Conservation (phyloP, 1,284 basidiomycete genomes). For the Rhodotorula sp. region DNA sequence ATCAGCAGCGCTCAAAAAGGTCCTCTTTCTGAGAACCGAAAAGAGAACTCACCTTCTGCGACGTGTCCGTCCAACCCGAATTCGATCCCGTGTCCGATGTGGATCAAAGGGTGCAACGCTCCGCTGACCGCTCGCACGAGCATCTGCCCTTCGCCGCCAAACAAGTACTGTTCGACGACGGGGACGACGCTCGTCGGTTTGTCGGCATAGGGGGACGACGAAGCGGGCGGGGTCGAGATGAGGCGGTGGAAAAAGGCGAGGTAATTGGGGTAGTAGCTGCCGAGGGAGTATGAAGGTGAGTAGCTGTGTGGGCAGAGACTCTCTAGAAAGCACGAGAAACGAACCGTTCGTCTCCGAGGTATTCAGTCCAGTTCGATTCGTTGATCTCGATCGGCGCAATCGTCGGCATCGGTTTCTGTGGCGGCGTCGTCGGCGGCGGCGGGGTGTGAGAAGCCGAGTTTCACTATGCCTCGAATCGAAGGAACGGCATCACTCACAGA, state of each 20-base stretch:
- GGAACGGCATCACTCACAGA: not conserved
- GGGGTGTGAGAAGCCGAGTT: too few species aligned
- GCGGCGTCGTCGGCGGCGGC: too few species aligned
- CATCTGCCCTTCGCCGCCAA: conserved; percentile 41
- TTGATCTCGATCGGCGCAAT: conserved; percentile 34
- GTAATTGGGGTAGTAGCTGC: conserved; percentile 43
- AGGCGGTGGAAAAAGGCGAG: conserved; percentile 42
- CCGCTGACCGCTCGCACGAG: conserved; percentile 45
- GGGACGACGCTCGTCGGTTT: conserved; percentile 29
- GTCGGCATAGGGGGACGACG: conserved; percentile 21
- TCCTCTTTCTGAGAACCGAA: not conserved
- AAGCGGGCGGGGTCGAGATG: conserved; percentile 20
- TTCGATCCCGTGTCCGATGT: conserved; percentile 48
- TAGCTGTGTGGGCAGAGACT: too few species aligned
- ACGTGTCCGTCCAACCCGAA: conserved; percentile 42
- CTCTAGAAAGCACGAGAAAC: too few species aligned
- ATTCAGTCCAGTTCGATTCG: conserved; percentile 41
- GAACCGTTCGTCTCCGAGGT: conserved; percentile 42
- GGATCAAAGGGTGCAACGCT: conserved; percentile 48
- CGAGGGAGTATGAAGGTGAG: not conserved
- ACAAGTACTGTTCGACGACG: conserved; percentile 42
- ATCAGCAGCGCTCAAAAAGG: not conserved
- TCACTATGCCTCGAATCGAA: too few species aligned
- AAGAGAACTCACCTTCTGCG: conserved; percentile 41
- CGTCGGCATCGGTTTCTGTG: conserved; percentile 41